Base-by-base conservation (phyloP, 306 rosid genomes). In the Cicer judaicum region DNA sequence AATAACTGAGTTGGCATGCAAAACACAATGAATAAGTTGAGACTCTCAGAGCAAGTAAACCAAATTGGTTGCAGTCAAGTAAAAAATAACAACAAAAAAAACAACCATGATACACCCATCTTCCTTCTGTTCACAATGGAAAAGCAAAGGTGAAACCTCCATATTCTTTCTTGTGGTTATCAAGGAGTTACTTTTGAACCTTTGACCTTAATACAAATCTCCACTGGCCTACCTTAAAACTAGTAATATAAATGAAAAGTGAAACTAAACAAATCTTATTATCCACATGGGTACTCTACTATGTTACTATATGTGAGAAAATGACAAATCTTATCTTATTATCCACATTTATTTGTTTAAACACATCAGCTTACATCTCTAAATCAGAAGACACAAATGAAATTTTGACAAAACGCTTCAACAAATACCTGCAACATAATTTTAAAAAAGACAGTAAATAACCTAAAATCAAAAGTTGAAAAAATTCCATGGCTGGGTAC, bases 181-280 rank as follows among this genome's bases (percentile, higher is more conserved):
- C 55, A 19, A 66, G 12, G 19, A 36, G 6, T 24, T 8, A 43
- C 36, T 69, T 6, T 52, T 39, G 49, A 70, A 52, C 24, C 34
- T 53, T 39, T 5, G 52, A 18, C 19, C 41, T 40, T 4, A 5
- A 19, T 10, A 15, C 46, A 36, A 53, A 70, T 65, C 46, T 10
- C 42, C 72, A 50, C 7, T 14, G 5, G 15, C 62, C 39, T 12
- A 43, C 29, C 67, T 36, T 15, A 50, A 46, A 2, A 29, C 36
- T 29, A 29, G 36, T 2, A 29, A 10, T 7, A 49, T 10, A 57
- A 68, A 46, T 5, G 2, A n/a, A 76, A 67, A 1, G 10, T 5
- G 39, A 64, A 75, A 40, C 24, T 1, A 75, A 19, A 21, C 52
- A 63, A 49, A 74, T 62, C 42, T 40, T 19, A 21, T 43, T 16